Evolutionary conservation across 1,284 basidiomycete genomes (phyloP).

Genomic region (Puccinia polysora): DNA sequence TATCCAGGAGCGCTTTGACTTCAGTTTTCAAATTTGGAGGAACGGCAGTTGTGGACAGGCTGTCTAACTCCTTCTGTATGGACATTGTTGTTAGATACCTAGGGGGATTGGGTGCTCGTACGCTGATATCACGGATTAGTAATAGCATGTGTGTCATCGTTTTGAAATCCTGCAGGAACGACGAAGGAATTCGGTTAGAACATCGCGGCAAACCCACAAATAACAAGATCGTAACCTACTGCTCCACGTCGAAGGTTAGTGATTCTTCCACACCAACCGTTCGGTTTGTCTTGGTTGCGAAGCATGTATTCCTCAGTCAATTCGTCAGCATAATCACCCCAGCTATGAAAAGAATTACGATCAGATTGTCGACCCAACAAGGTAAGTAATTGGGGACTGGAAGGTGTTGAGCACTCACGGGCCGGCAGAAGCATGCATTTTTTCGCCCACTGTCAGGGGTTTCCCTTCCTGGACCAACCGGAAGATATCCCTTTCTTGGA

Average conservation of each 20-base stretch:
- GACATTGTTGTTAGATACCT: not conserved
- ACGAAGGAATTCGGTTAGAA: not conserved
- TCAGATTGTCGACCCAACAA: not conserved
- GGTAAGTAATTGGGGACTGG: not conserved
- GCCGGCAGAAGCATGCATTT: slow-evolving; percentile 38
- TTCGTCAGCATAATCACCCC: slow-evolving; percentile 21
- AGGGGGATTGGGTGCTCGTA: not conserved
- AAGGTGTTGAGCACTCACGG: slow-evolving; percentile 14
- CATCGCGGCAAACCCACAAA: not conserved
- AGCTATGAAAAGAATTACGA: not conserved
- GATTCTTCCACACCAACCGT: slow-evolving; percentile 42
- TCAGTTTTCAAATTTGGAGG: slow-evolving; percentile 8
- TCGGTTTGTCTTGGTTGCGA: slow-evolving; percentile 21
- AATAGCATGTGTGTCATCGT: slow-evolving; percentile 41
- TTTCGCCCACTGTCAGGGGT: slow-evolving; percentile 38
- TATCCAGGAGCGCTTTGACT: slow-evolving; percentile 19
- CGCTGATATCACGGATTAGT: slow-evolving; percentile 10
- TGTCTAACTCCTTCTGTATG: slow-evolving; percentile 22
- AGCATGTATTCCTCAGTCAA: slow-evolving; percentile 31
- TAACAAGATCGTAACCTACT: slow-evolving; percentile 2
- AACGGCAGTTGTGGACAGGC: not conserved
- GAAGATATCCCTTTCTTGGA: slow-evolving; percentile 44
- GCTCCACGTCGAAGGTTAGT: slow-evolving; percentile 34
- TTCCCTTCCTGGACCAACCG: slow-evolving; percentile 42
- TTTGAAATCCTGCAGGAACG: slow-evolving; percentile 31